Conservation (phyloP, 257 asterid genomes). For the Scutellaria minor region DNA sequence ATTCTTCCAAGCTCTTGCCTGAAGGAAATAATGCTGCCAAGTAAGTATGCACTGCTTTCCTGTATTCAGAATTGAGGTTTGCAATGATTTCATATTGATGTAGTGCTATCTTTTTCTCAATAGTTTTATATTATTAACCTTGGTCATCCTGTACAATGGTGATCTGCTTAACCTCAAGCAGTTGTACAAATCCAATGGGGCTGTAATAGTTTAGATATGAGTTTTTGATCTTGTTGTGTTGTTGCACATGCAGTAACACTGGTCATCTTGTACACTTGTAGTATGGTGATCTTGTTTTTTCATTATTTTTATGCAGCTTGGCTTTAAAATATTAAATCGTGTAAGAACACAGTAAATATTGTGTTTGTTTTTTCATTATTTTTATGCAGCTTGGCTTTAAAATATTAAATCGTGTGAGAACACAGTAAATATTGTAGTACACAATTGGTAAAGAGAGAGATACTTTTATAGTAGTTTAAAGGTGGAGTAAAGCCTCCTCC, state of each 20-base stretch:
- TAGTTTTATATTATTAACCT: neutral
- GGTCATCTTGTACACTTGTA: neutral
- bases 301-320: neutral
- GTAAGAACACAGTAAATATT: neutral
- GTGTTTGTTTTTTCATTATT: neutral
- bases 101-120: neutral
- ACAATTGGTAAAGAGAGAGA: neutral
- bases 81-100: neutral
- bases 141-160: slow-evolving; percentile 4
- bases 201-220: neutral
- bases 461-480: neutral
- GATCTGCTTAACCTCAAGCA: slow-evolving; percentile 6
- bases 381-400: neutral
- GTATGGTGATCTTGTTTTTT: neutral
- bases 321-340: neutral
- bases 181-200: neutral
- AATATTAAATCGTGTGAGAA: neutral
- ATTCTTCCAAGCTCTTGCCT: slow-evolving; percentile 55
- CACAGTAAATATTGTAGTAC: neutral
- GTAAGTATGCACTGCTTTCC: slow-evolving; percentile 46
- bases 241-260: neutral
- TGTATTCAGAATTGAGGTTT: neutral
- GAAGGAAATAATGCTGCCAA: slow-evolving; percentile 74
- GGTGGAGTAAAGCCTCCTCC: slow-evolving; percentile 13
- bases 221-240: neutral